phyloP scores from a whole-genome alignment of 139 green algal genomes.

The Penium margaritaceum region DNA sequence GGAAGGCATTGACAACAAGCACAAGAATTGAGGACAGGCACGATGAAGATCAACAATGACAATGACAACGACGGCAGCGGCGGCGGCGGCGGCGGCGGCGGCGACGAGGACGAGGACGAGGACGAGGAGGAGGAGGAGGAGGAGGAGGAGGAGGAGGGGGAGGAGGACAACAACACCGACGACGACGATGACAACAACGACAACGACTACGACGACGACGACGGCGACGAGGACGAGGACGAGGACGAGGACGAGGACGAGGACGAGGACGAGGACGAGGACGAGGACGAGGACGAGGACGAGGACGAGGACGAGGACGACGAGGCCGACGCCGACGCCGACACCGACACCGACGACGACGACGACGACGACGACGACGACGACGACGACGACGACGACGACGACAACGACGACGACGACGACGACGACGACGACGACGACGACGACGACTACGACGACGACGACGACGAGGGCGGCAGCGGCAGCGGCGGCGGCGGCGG shows the following conservation, averaged over 20 bases:
- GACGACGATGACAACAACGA: too few relatives aligned
- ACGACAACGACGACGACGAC: not conserved
- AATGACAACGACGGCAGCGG: not conserved
- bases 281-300: not conserved
- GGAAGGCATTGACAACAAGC: not conserved
- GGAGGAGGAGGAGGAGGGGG: not conserved
- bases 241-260: not conserved
- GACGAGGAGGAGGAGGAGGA: not conserved
- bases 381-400: not conserved
- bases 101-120: not conserved
- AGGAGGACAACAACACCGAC: not conserved
- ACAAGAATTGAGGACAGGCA: not conserved
- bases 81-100: not conserved
- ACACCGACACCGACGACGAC: too few relatives aligned
- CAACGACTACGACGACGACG: too few relatives aligned
- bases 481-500: not conserved
- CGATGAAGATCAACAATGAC: constrained; percentile 3
- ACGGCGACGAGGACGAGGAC: not conserved
- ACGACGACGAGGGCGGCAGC: not conserved
- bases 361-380: not conserved
- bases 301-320: not conserved
- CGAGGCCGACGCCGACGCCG: too few relatives aligned
- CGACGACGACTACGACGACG: too few relatives aligned
- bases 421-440: too few relatives aligned
- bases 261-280: not conserved